Percentiles rank a stretch among this genome's conserved stretches.
phyloP scores from a whole-genome alignment of 257 asterid species.

The Nicotiana otophora region DNA sequence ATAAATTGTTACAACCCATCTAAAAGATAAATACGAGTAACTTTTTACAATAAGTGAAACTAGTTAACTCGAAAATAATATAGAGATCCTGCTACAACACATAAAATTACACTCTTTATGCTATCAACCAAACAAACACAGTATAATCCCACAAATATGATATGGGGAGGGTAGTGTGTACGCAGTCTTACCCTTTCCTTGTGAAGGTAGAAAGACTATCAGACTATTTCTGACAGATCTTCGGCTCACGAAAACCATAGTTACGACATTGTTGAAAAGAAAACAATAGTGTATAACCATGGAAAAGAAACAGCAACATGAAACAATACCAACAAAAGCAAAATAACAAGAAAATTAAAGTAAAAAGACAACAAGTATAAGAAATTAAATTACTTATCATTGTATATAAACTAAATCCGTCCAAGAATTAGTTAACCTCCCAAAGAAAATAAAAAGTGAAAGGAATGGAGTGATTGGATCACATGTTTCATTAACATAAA shows the following conservation, averaged over 20 bases:
- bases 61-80: background rate
- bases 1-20: background rate
- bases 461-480: background rate
- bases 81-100: background rate
- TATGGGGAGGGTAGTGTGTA: too few species aligned
- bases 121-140: too few species aligned
- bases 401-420: background rate
- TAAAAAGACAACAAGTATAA: too few species aligned
- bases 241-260: too few species aligned
- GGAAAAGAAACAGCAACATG: too few species aligned
- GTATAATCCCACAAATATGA: too few species aligned
- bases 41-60: background rate
- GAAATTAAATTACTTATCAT: background rate
- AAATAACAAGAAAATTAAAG: too few species aligned
- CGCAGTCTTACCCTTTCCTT: too few species aligned
- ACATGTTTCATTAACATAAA: background rate
- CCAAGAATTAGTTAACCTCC: background rate
- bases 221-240: rapidly evolving
- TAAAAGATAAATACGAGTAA: background rate
- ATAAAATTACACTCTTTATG: background rate
- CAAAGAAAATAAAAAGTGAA: background rate
- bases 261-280: too few species aligned
- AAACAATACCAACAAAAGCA: too few species aligned
- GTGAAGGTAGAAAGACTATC: too few species aligned
- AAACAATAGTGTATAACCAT: too few species aligned